Evolutionary conservation across 768 basidiomycete genomes (phyloP).

Genomic region (Lyophyllum decastes): DNA sequence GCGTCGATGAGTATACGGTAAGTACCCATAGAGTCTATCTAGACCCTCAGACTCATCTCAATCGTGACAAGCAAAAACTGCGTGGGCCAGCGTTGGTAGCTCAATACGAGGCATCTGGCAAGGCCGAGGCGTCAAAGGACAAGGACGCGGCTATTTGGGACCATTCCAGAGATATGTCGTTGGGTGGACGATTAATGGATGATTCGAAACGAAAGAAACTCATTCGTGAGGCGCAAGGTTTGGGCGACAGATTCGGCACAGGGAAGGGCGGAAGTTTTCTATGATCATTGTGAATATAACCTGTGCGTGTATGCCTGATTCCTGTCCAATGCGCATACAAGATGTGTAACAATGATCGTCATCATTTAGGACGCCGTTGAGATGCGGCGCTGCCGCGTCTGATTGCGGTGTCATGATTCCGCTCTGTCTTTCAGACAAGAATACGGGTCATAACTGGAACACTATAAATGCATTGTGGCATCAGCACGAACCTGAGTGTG

Average conservation of each 20-base stretch:
- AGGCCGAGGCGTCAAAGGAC: conserved; percentile 45
- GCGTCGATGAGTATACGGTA: conserved; percentile 82
- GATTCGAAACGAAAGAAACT: conserved; percentile 77
- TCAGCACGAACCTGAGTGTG: too few species aligned
- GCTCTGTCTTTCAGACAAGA: too few species aligned
- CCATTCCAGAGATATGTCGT: conserved; percentile 84
- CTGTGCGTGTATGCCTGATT: too few species aligned
- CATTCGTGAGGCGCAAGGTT: conserved; percentile 76
- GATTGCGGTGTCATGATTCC: too few species aligned
- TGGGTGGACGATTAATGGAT: conserved; percentile 89
- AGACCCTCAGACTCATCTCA: neutral
- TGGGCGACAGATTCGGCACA: conserved; percentile 83
- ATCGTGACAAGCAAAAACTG: conserved; percentile 37
- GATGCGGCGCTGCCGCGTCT: too few species aligned
- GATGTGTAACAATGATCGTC: too few species aligned
- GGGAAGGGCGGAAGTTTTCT: conserved; percentile 73
- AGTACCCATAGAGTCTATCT: conserved; percentile 22
- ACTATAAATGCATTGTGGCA: too few species aligned
- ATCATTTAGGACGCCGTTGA: too few species aligned
- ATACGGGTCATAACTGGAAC: too few species aligned
- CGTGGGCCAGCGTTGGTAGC: conserved; percentile 59
- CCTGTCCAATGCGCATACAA: too few species aligned
- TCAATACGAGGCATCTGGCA: conserved; percentile 42
- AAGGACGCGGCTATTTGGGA: conserved; percentile 84
- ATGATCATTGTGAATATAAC: conserved; percentile 15